Base-by-base conservation (phyloP, 352 stramenopile genomes). In the Phytophthora hibernalis region DNA sequence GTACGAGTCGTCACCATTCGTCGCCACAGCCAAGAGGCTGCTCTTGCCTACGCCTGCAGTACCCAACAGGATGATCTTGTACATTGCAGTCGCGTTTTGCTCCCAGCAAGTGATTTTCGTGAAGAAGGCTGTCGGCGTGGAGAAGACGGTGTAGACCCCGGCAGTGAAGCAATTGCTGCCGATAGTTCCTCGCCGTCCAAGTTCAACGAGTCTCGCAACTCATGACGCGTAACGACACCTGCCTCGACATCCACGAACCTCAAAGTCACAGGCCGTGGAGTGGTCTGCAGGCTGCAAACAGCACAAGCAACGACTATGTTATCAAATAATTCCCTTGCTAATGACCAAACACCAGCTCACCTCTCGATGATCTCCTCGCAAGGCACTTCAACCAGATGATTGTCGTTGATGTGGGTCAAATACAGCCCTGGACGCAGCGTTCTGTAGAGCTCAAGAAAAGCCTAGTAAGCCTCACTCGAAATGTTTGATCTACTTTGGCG, bases 11-110 rank as follows among this genome's bases (percentile, higher is more conserved):
- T 92, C 82, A 6, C 84, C 86, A n/a, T 79, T 79, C 8, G 85
- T 61, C 22, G 81, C 80, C 2, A 93, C 84, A 1, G 84, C 76
- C 15, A 94, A 65, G 5, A 94, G 55, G 28, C 86, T 95, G 72
- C 81, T 92, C 66, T 95, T 95, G 6, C 84, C 86, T 0, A 95
- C 86, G 21, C 86, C 84, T 21, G 81, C 87, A 18, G 86, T 91
- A n/a, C 84, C 84, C 10, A 95, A 59, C 8, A 95, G 55, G 26
- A 93, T 93, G 63, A 93, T 86, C 61, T 92, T 94, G 80, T 92
- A 92, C 38, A 82, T 59, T 28, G 72, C 65, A 22, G 37, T 47
- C 10, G 28, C 20, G 9, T 42, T 49, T 20, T 53, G 63, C 0
- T 58, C 68, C 18, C 20, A 1, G 24, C 12, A 11, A 42, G 16